These are phyloP conservation scores for Hanseniaspora occidentalis DNA, from an alignment of 805 yeast species.

Conservation along the genomic window DNA sequence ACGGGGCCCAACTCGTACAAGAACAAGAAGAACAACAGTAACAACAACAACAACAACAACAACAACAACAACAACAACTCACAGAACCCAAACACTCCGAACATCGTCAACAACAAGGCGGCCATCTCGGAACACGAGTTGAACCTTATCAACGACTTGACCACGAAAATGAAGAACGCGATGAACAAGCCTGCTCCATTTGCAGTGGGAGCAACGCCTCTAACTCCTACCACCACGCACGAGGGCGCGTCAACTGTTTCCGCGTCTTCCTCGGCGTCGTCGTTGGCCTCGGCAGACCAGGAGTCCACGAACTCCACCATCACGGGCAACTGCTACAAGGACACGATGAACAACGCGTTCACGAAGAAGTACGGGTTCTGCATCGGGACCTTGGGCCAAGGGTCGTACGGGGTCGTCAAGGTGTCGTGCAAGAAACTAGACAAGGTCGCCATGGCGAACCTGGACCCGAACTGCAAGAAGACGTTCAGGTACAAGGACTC, in stretches of 20 bases:
- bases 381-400: conserved; percentile 63
- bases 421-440: conserved; percentile 45
- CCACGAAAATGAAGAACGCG: conserved; percentile 34
- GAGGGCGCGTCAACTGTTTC: conserved; percentile 2
- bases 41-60: conserved; percentile 1
- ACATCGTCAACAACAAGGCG: conserved; percentile 21
- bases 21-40: conserved; percentile 7
- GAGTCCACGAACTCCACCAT: conserved; percentile 10
- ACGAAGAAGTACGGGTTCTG: conserved; percentile 38
- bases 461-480: conserved; percentile 19
- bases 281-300: too few species aligned
- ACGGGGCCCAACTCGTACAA: conserved; percentile 2
- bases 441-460: conserved; percentile 7
- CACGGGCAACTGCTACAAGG: too few species aligned
- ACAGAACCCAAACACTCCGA: conserved; percentile 9
- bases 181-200: conserved; percentile 14
- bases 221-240: not conserved
- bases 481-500: conserved; percentile 55
- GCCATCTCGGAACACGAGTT: conserved; percentile 41
- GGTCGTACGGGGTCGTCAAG: conserved; percentile 92
- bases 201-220: too few species aligned
- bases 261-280: conserved; percentile 4
- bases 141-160: conserved; percentile 33
- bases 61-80: not conserved
- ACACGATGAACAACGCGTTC: conserved; percentile 24